Evolutionary conservation across 345 rosid genomes (phyloP), one percentile per base, ranked within the genome.

Genomic region (Dipteronia sinensis): DNA sequence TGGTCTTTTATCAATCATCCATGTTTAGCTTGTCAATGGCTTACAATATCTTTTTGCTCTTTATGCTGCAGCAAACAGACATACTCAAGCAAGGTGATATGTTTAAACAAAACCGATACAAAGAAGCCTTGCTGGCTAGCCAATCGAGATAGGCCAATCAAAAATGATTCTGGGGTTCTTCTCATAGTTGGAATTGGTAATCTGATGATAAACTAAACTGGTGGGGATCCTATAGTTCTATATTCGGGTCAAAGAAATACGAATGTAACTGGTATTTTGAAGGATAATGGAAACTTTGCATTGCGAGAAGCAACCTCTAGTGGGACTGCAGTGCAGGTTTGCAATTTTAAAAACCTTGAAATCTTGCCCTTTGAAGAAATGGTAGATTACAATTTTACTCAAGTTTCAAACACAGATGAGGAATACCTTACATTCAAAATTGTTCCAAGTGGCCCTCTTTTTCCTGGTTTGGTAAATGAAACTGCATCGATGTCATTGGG

Each of bases 251-350:
- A 29, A 38, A 27, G 49, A 23, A 66, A 29, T 1, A 42, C 72
- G 29, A 68, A 68, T 8, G 1, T 68, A 46, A 10, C 29, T 44
- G 72, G 31, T 68, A 49, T 22, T 19, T 68, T 68, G 72, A 1
- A 68, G 47, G 72, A 68, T 46, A 11, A 20, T n/a, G 72, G 72
- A 42, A 68, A 68, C 29, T 44, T 68, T 44, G 72, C 20, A 20
- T 68, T 68, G 72, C 20, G 12, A 44, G 55, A 68, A 68, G 55
- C 13, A 44, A 20, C 19, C 27, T 8, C 71, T 38, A 12, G 10
- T 12, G 53, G 53, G 53, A 49, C 16, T 49, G 55, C 4, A 15
- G 56, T 15, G 12, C 72, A n/a, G 27, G 10, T 20, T 20, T 38
- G n/a, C n/a, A n/a, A n/a, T n/a, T 44, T 69, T 46, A 12, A 44